Evolutionary conservation across 2,329 filamentous ascomycete species (phyloP).

Genomic region (Fusarium oxysporum): DNA sequence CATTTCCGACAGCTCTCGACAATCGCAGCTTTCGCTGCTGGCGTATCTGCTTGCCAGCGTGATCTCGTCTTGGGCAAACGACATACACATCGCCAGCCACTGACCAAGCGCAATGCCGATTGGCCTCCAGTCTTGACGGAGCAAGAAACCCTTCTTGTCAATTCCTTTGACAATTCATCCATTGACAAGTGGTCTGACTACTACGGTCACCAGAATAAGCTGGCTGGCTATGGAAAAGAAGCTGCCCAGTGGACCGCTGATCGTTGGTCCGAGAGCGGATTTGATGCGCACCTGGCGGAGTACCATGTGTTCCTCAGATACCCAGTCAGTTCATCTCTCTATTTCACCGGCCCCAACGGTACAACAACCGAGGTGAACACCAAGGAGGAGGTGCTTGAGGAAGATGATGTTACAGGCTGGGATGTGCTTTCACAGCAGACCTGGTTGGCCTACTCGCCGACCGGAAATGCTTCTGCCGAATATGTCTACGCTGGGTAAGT

Average conservation of each 20-base stretch:
- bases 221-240: constrained; percentile 52
- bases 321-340: constrained; percentile 66
- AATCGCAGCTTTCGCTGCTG: constrained; percentile 36
- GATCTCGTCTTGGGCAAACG: constrained; percentile 44
- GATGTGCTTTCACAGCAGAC: constrained; percentile 74
- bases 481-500: constrained; percentile 79
- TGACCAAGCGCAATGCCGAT: constrained; percentile 49
- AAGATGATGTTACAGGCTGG: constrained; percentile 79
- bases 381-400: constrained; percentile 77
- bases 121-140: constrained; percentile 52
- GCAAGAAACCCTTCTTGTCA: constrained; percentile 50
- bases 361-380: constrained; percentile 73
- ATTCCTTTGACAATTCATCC: constrained; percentile 53
- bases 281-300: constrained; percentile 52
- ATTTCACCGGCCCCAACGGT: constrained; percentile 52
- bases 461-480: constrained; percentile 78
- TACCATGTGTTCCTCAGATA: constrained; percentile 73
- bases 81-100: constrained; percentile 49
- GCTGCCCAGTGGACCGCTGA: constrained; percentile 55
- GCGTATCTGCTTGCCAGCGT: constrained; percentile 47
- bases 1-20: constrained; percentile 28
- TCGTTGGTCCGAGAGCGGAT: constrained; percentile 52
- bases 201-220: constrained; percentile 54
- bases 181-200: constrained; percentile 55
- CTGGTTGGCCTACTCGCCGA: constrained; percentile 86